These are phyloP conservation scores for Ogataea kodamae DNA, from an alignment of 805 yeast genomes.

Conservation along the genomic window DNA sequence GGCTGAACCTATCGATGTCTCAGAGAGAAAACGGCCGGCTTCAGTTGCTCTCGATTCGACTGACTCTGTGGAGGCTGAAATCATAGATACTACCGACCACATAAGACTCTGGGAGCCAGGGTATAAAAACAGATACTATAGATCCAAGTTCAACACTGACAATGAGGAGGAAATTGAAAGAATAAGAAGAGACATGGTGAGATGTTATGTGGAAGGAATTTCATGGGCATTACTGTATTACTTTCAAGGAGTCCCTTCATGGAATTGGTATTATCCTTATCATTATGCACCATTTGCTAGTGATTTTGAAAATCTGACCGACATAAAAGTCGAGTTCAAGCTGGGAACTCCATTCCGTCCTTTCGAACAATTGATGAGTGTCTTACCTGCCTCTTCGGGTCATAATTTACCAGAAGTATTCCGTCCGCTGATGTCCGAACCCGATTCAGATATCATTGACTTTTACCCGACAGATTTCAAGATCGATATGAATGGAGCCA, in stretches of 20 bases:
- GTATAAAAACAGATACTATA: conserved; percentile 76
- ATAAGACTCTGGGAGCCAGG: conserved; percentile 86
- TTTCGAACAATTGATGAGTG: conserved; percentile 92
- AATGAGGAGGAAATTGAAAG: conserved; percentile 52
- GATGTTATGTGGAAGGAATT: conserved; percentile 85
- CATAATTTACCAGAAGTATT: conserved; percentile 81
- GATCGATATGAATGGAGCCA: conserved; percentile 94
- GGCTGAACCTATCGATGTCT: conserved; percentile 28
- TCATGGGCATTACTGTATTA: conserved; percentile 95
- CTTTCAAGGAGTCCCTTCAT: conserved; percentile 96
- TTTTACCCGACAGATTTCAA: conserved; percentile 86
- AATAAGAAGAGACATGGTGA: conserved; percentile 57
- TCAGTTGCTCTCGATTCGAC: conserved; percentile 27
- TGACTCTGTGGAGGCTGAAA: conserved; percentile 34
- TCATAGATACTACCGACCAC: conserved; percentile 43
- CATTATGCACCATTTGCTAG: conserved; percentile 98
- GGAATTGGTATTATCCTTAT: conserved; percentile 97
- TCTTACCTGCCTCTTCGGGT: conserved; percentile 89
- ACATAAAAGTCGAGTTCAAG: conserved; percentile 54
- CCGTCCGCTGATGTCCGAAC: conserved; percentile 74
- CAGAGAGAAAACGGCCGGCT: conserved; percentile 23
- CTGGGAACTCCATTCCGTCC: conserved; percentile 82
- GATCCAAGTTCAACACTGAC: conserved; percentile 61
- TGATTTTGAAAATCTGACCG: conserved; percentile 62
- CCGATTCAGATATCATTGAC: conserved; percentile 80